phyloP scores from a whole-genome alignment of 306 rosid species.

The Purshia tridentata region DNA sequence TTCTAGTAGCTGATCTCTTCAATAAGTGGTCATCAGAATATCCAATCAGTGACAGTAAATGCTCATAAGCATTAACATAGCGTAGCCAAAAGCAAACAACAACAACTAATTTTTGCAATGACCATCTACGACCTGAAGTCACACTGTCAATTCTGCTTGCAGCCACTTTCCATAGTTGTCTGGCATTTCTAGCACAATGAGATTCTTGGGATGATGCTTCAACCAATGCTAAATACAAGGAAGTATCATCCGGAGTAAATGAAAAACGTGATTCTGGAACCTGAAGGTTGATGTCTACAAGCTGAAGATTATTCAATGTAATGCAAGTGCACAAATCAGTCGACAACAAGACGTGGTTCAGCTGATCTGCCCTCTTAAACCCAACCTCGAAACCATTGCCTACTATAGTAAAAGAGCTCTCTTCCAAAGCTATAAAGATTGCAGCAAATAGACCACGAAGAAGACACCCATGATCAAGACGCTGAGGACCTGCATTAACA shows the following conservation, averaged over 20 bases:
- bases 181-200: constrained; percentile 59
- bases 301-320: constrained; percentile 55
- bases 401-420: constrained; percentile 38
- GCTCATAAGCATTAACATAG: constrained; percentile 70
- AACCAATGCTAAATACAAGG: constrained; percentile 43
- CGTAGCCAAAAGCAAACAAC: constrained; percentile 63
- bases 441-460: constrained; percentile 47
- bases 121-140: constrained; percentile 44
- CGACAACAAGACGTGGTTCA: constrained; percentile 37
- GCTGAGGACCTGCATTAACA: constrained; percentile 50
- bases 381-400: constrained; percentile 57
- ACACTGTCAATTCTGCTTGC: constrained; percentile 55
- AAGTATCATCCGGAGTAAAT: constrained; percentile 59
- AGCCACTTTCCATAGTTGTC: constrained; percentile 80
- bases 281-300: constrained; percentile 45
- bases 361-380: constrained; percentile 35
- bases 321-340: constrained; percentile 42
- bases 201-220: constrained; percentile 42
- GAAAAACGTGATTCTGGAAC: constrained; percentile 58
- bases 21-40: constrained; percentile 48
- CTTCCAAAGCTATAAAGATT: constrained; percentile 49
- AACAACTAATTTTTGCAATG: constrained; percentile 53
- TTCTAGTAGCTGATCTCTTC: constrained; percentile 49
- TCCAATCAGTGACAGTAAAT: constrained; percentile 53
- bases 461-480: constrained; percentile 48